Base-by-base conservation (phyloP, 2,329 filamentous ascomycete species). In the Diatrype stigma region DNA sequence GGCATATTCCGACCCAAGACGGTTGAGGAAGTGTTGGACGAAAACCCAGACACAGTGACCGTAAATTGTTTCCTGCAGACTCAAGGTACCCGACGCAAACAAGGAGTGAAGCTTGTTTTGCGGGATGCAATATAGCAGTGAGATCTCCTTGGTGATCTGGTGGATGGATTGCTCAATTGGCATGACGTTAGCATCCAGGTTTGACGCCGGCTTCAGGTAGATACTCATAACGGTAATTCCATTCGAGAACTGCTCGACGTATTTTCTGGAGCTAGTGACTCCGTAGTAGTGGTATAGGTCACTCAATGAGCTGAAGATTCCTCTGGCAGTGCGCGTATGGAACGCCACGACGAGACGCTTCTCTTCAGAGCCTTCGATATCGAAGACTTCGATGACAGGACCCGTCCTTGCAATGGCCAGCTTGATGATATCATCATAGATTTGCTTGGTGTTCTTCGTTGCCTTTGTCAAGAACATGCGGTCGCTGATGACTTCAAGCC, bases 221-320 rank as follows among this genome's bases (percentile, higher is more conserved):
- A 96, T 83, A 61, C 91, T 96, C 80, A 97, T 96, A 70, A 97
- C 88, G 14, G 90, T 96, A 68, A 96, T 95, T 55, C 94, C 94
- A 70, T 99, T 99, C 65, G 92, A 94, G 78, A 99, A 99, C 73
- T 97, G 94, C 74, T 99, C 90, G 45, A 99, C 89, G 66, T 99
- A 99, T 76, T 99, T 99, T 62, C 94, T 83, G 26, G 94, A 94
- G 65, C 90, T 96, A 2, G 94, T 99, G 55, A 97, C 82, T 42
- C 94, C 93, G 67, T 99, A 99, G 81, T 96, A 97, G 75, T 99
- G 94, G 76, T 99, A 99, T 35, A 99, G 78, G 69, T 97, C 92
- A 58, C 90, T 96, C 62, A 99, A 75, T 26, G 94, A 91, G 61
- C 92, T 96, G 80, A 99, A 99, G 63, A 99, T 78, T 56, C 94